Evolutionary conservation across 2,329 filamentous ascomycete genomes (phyloP), one percentile per base, ranked within the genome.

Genomic region (Cladobotryum protrusum): DNA sequence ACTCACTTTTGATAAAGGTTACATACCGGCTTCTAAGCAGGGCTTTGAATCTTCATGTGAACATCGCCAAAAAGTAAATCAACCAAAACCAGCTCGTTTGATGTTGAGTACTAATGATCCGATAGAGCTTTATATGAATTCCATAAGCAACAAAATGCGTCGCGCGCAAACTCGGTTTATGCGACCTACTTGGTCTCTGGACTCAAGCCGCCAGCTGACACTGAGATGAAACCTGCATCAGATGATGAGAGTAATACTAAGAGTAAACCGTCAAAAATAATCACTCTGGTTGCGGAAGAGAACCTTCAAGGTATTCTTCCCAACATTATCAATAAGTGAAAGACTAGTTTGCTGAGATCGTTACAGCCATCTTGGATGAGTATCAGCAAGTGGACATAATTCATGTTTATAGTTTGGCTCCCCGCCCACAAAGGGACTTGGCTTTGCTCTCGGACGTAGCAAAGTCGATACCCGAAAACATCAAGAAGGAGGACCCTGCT

Each of bases 151-250:
- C 87, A 95, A 86, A 66, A 95, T 93, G 80, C 81, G 91, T 14
- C 95, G 82, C 68, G 87, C 53, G 77, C 86, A 0, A 79, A 82
- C 18, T 85, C 82, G 20, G 75, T 96, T n/a, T 82, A 95, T 70
- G 93, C 92, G 41, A 96, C 90, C n/a, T 99, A 96, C 68, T 73
- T 96, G 44, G 65, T 99, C 42, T 86, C 84, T 45, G 93, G 92
- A 36, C 79, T 73, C 18, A 86, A 81, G 60, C 74, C 68, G 47
- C 60, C 61, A 5, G 79, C 73, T n/a, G 85, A 87, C 47, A 80
- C 89, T 50, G 82, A 85, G 41, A 85, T 88, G 70, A 78, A 75
- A 44, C 87, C 86, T 6, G 75, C 81, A 62, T 78, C 79, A 14
- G 77, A 81, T 6, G 50, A 59, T 9, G 63, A 65, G 6, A 65